Percentiles rank a stretch among this genome's conserved stretches.
These are phyloP conservation scores for Penicillium sclerotigenum DNA, from an alignment of 2,329 filamentous ascomycete species.

Conservation along the genomic window DNA sequence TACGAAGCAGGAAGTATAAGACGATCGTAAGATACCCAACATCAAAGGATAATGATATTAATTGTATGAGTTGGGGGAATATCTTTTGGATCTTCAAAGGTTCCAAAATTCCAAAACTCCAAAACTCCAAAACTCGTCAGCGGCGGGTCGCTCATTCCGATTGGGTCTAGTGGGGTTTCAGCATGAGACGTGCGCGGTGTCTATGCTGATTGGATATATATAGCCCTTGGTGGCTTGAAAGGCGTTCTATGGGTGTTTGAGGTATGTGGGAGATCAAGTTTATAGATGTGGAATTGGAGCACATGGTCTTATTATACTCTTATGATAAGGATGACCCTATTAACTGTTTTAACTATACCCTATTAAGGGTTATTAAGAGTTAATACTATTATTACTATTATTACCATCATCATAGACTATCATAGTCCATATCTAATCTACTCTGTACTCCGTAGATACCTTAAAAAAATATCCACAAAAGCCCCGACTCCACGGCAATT, in stretches of 20 bases:
- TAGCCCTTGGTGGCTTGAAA: not conserved
- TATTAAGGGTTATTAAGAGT: too few relatives aligned
- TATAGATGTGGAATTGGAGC: not conserved
- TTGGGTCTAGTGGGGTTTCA: constrained; percentile 22
- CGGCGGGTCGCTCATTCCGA: constrained; percentile 11
- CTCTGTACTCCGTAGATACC: too few relatives aligned
- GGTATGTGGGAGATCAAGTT: not conserved
- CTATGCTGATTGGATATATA: not conserved
- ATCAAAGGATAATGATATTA: too few relatives aligned
- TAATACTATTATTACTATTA: too few relatives aligned
- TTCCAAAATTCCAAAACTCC: too few relatives aligned
- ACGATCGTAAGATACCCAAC: too few relatives aligned
- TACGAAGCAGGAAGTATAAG: too few relatives aligned
- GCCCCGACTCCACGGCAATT: constrained; percentile 3
- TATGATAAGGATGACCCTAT: too few relatives aligned
- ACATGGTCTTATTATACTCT: too few relatives aligned
- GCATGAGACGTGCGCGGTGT: constrained; percentile 16
- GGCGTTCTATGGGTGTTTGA: not conserved
- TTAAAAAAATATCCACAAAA: too few relatives aligned
- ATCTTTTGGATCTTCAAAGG: not conserved
- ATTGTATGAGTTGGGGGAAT: not conserved
- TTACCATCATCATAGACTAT: too few relatives aligned
- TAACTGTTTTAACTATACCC: too few relatives aligned
- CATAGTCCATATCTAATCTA: not conserved
- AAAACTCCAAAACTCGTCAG: constrained; percentile 23